phyloP scores from a whole-genome alignment of 192 early-diverging fungal genomes.

The Backusella morwellensis region DNA sequence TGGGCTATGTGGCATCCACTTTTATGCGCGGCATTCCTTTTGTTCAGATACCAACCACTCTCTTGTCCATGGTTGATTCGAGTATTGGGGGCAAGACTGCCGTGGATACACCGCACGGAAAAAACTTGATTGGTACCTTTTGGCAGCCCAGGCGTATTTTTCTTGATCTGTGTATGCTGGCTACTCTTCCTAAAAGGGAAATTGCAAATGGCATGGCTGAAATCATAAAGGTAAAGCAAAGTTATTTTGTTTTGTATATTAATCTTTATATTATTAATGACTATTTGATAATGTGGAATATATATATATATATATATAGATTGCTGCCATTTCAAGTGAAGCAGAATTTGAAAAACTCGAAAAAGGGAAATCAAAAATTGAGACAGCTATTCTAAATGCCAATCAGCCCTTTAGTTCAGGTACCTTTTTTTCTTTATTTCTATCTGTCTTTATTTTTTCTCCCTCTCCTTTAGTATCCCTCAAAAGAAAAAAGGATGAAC shows the following conservation, averaged over 20 bases:
- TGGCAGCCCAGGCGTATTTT: constrained; percentile 92
- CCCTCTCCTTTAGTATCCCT: background rate
- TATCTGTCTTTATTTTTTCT: background rate
- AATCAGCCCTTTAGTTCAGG: constrained; percentile 6
- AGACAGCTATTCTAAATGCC: constrained; percentile 59
- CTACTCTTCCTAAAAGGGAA: constrained; percentile 86
- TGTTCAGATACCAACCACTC: constrained; percentile 91
- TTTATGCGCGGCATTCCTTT: constrained; percentile 96
- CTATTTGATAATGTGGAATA: too few species aligned
- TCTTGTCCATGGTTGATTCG: constrained; percentile 96
- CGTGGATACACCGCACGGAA: constrained; percentile 88
- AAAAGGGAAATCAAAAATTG: constrained; percentile 72
- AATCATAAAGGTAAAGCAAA: constrained; percentile 62
- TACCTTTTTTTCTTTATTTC: background rate
- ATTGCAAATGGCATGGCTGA: constrained; percentile 96
- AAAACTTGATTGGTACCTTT: constrained; percentile 96
- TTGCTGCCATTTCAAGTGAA: constrained; percentile 85
- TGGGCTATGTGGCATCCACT: constrained; percentile 92
- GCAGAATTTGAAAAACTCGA: constrained; percentile 87
- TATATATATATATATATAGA: constrained; percentile 43
- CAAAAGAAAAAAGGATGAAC: constrained; percentile 11
- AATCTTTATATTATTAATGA: background rate
- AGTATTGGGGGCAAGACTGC: constrained; percentile 97
- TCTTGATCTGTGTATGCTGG: constrained; percentile 81
- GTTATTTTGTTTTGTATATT: background rate